Evolutionary conservation across 2,329 filamentous ascomycete species (phyloP), one percentile per base, ranked within the genome.

Genomic region (Blastomyces silverae): DNA sequence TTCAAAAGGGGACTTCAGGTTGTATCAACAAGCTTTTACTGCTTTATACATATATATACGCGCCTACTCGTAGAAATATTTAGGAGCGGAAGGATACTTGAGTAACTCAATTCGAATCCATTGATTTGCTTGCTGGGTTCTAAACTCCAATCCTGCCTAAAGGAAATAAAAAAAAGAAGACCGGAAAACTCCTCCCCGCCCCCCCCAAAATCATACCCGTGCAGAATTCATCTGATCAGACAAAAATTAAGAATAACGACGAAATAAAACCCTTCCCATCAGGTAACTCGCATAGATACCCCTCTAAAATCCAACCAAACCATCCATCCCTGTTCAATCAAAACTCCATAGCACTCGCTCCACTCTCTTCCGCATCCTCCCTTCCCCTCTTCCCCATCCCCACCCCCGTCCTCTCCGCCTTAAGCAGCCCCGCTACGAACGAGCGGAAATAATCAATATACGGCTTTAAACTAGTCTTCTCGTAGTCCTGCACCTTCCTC

Each of bases 381-480:
- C 68, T 76, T 15, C 82, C 81, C 37, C 85, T 80, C 25, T 80
- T 79, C 50, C 79, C 74, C 70, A 83, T 82, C 64, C 81, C 75
- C 72, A 84, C 85, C 10, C 78, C 76, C 37, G 73, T 75, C 28
- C 79, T 75, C 70, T 90, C 87, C 66, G 96, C 93, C 75, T 88
- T 92, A 76, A 97, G 83, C 64, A 99, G 76, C 0, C 80, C 83
- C 11, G 85, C 83, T 8, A 97, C 91, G 77, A 97, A 96, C 0
- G 82, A 84, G 70, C 89, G 85, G 77, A 99, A 97, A 70, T 89
- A 88, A 65, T 97, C 92, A 46, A 97, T 87, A 74, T 96, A 97
- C 10, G 92, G 91, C 79, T 89, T 96, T 73, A 99, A 77, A 69
- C 91, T 91, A 31, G 94, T 99, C 85, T 97, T 99, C 79, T 99